Base-by-base conservation (phyloP, 1,139 yeast genomes). In the Taphrina wiesneri region DNA sequence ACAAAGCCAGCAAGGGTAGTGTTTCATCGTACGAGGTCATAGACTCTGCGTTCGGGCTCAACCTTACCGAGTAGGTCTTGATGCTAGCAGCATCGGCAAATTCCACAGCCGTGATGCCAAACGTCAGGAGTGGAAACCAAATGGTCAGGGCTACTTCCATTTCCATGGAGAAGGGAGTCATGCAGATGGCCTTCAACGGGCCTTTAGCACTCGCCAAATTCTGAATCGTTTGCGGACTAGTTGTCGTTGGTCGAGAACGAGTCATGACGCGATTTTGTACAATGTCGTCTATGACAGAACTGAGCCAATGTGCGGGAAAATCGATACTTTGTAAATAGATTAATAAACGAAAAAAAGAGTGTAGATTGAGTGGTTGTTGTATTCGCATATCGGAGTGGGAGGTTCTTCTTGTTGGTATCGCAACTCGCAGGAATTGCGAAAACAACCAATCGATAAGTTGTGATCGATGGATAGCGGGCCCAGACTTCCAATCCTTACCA, bases 151-250 rank as follows among this genome's bases (percentile, higher is more conserved):
- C 64, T 3, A 45, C 64, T 23, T 60, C 64, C 57, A 60, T 60
- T 23, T 60, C 64, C 43, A 60, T 41, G n/a, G 64, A 52, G 56
- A 60, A 60, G 5, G 64, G 64, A 45, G 56, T 60, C 47, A 60
- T 51, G 51, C 64, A 60, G 30, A 60, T 19, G 19, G 56, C 45
- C 28, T 51, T 49, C n/a, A 53, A 51, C 3, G 64, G 57, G 15
- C 52, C 57, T 21, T 39, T 36, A 15, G 30, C 57, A 6, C 56
- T 51, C 11, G 32, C 36, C 7, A 32, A 25, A 15, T 43, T 46
- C 41, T 25, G 19, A 3, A 46, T 15, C 7, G 52, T 25, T 15
- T 36, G 39, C 9, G 63, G 34, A 17, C 43, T 21, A 3, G 36
- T 21, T 7, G 52, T 25, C 7, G 26, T 19, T 2, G 64, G 57